These are phyloP conservation scores for Kalmanozyma brasiliensis DNA, from an alignment of 1,284 basidiomycete genomes.

Conservation along the genomic window DNA sequence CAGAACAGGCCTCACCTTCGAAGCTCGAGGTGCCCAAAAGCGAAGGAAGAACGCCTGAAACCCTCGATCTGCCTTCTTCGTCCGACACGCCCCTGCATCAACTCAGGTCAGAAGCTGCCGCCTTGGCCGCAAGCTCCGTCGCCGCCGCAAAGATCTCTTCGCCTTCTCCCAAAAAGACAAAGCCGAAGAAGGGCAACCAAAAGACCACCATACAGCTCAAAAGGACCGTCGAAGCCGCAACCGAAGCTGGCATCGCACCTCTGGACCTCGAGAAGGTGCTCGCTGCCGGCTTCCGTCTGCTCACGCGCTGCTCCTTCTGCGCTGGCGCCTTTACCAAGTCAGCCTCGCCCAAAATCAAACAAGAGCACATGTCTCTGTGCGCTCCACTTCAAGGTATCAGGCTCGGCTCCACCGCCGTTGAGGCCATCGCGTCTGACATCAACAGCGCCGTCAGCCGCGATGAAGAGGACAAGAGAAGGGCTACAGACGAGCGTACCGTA, in stretches of 20 bases:
- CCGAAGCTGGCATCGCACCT: constrained; percentile 10
- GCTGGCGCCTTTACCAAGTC: constrained; percentile 31
- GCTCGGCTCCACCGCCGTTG: constrained; percentile 7
- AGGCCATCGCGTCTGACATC: constrained; percentile 15
- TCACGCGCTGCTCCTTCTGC: constrained; percentile 36
- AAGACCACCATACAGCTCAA: constrained; percentile 11
- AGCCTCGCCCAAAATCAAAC: constrained; percentile 18
- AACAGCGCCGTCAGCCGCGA: constrained; percentile 7
- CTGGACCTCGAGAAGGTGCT: constrained; percentile 15
- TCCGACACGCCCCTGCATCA: not conserved
- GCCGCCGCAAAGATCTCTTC: not conserved
- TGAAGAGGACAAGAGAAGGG: constrained; percentile 9
- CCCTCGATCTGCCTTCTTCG: constrained; percentile 1
- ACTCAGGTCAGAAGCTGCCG: not conserved
- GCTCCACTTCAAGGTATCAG: constrained; percentile 22
- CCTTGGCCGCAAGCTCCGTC: not conserved
- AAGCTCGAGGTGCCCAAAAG: not conserved
- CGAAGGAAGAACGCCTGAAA: not conserved
- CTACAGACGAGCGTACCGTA: constrained; percentile 18
- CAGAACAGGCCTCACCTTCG: not conserved
- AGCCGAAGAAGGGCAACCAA: constrained; percentile 1
- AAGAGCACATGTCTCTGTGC: constrained; percentile 25
- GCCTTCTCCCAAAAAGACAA: constrained; percentile 7
- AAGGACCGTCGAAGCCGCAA: constrained; percentile 20
- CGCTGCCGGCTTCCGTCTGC: constrained; percentile 17